Evolutionary conservation across 202 grass and related monocot species (phyloP).

Genomic region (Zoysia matrella): DNA sequence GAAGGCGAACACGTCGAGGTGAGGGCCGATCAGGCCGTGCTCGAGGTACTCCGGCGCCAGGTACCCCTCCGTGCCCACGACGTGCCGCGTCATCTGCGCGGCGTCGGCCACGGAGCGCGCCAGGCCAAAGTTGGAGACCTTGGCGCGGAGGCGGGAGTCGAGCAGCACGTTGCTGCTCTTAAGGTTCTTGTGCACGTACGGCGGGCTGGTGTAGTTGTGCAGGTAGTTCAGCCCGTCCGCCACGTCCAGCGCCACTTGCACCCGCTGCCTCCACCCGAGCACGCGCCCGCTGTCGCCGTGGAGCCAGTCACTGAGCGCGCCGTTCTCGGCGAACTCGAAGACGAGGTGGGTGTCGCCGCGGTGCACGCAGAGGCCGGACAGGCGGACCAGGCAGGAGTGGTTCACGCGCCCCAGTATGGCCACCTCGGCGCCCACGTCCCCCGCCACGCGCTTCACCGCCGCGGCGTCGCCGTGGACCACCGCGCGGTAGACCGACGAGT

Average conservation of each 20-base stretch:
- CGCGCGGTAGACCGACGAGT: conserved; percentile 53
- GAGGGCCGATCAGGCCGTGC: conserved; percentile 73
- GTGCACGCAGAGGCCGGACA: conserved; percentile 69
- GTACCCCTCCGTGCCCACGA: conserved; percentile 82
- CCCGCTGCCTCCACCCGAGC: conserved; percentile 72
- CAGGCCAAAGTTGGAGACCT: conserved; percentile 74
- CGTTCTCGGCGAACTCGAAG: conserved; percentile 16
- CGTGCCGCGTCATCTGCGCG: conserved; percentile 73
- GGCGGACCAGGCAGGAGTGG: conserved; percentile 56
- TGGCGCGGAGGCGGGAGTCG: conserved; percentile 70
- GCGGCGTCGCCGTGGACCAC: conserved; percentile 55
- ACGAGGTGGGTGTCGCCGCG: conserved; percentile 65
- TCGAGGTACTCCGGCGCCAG: conserved; percentile 84
- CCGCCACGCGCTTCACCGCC: conserved; percentile 57
- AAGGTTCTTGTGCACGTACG: conserved; percentile 86
- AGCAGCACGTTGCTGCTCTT: conserved; percentile 82
- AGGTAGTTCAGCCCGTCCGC: conserved; percentile 84
- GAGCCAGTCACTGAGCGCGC: no score
- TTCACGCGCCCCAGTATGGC: conserved; percentile 51
- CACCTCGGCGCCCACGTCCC: conserved; percentile 60
- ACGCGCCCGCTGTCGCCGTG: conserved; percentile 19
- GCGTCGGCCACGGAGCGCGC: conserved; percentile 44
- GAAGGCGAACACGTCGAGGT: conserved; percentile 85
- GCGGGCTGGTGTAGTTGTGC: conserved; percentile 79
- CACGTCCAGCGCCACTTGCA: conserved; percentile 67